Evolutionary conservation across 2,329 filamentous ascomycete genomes (phyloP).

Genomic region (Venturia effusa): DNA sequence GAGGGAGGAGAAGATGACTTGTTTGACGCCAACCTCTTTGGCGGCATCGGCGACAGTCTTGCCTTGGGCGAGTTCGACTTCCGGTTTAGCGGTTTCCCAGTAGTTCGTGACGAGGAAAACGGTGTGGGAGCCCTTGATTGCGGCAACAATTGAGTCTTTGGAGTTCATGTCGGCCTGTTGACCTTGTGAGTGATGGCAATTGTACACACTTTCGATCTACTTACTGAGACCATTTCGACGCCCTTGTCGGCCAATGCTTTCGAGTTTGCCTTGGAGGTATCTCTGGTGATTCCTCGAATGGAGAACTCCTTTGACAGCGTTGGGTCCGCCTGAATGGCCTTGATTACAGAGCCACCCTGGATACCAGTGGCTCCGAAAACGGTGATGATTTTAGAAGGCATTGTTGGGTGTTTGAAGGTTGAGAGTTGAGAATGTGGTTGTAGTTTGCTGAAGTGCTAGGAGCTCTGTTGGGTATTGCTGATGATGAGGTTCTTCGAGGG

Average conservation of each 20-base stretch:
- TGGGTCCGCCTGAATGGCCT: conserved; percentile 34
- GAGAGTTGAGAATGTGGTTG: neutral
- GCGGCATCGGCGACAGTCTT: conserved; percentile 23
- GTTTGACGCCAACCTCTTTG: conserved; percentile 22
- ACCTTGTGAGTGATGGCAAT: no score
- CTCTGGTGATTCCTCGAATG: conserved; percentile 41
- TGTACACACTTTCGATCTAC: no score
- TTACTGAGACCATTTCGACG: conserved; percentile 8
- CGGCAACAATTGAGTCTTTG: conserved; percentile 10
- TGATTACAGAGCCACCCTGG: conserved; percentile 40
- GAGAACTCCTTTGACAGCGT: conserved; percentile 35
- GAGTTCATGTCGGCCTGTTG: no score
- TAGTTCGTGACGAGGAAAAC: conserved; percentile 21
- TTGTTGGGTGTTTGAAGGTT: neutral
- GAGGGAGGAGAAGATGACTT: conserved; percentile 29
- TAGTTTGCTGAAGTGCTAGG: no score
- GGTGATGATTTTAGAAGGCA: conserved; percentile 9
- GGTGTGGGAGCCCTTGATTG: conserved; percentile 17
- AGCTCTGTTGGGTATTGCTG: no score
- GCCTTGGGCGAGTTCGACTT: conserved; percentile 21
- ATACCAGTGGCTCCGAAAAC: conserved; percentile 44
- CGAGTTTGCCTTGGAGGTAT: conserved; percentile 18
- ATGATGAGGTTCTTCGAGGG: no score
- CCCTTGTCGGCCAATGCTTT: conserved; percentile 7
- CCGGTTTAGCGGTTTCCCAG: conserved; percentile 16